Conservation (phyloP, 179 eudicot species). For the Beta lomatogona region DNA sequence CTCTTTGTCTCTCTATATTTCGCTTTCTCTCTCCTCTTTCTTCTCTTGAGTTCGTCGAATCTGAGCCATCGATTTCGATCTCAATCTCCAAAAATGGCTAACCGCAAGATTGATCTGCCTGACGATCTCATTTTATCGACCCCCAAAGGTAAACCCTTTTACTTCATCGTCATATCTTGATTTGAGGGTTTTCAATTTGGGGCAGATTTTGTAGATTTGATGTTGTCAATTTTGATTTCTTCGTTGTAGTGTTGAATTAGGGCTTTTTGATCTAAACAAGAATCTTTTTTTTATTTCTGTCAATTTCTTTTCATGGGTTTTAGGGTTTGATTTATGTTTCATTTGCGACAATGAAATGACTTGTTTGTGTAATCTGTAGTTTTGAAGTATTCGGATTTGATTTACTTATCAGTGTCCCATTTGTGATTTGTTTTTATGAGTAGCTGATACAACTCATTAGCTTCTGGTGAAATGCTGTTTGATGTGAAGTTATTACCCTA, state of each 20-base stretch:
- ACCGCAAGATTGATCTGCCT: slow-evolving; percentile 58
- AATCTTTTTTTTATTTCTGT: not conserved
- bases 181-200: no score
- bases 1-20: not conserved
- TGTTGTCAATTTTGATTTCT: not conserved
- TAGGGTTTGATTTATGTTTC: no score
- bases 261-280: slow-evolving; percentile 43
- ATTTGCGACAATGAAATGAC: not conserved
- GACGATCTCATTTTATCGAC: slow-evolving; percentile 69
- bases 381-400: not conserved
- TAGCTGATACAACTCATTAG: not conserved
- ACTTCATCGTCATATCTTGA: not conserved
- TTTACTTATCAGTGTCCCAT: not conserved
- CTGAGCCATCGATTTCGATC: slow-evolving; percentile 6
- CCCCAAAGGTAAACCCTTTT: slow-evolving; percentile 45
- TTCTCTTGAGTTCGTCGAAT: not conserved
- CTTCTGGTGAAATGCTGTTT: not conserved
- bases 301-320: no score
- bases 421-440: not conserved
- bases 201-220: not conserved
- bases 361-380: not conserved
- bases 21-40: not conserved
- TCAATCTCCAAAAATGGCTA: slow-evolving; percentile 46
- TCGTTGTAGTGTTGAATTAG: slow-evolving; percentile 11
- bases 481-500: not conserved